These are phyloP conservation scores for Aurinia saxatilis DNA, from an alignment of 345 rosid species.

Conservation along the genomic window DNA sequence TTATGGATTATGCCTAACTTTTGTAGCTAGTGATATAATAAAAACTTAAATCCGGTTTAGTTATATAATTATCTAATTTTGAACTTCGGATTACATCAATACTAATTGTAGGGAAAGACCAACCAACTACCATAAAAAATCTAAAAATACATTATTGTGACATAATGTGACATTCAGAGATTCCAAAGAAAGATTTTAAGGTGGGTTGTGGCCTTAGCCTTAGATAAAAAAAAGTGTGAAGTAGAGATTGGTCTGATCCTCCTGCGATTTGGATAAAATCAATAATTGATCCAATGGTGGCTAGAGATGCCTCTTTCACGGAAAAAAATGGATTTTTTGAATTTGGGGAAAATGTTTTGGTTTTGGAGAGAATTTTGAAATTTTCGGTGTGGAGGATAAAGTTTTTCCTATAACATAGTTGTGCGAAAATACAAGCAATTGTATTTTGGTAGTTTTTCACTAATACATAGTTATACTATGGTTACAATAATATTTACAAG, in stretches of 20 bases:
- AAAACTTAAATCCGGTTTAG: slow-evolving; percentile 15
- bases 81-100: slow-evolving; percentile 1
- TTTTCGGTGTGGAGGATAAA: too few relatives aligned
- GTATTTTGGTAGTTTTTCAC: too few relatives aligned
- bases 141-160: background rate
- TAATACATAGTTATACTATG: too few relatives aligned
- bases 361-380: too few relatives aligned
- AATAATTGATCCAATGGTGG: slow-evolving; percentile 21
- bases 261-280: slow-evolving; percentile 11
- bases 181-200: slow-evolving; percentile 1
- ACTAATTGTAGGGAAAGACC: background rate
- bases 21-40: background rate
- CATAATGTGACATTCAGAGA: too few relatives aligned
- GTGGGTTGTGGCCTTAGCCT: slow-evolving; percentile 15
- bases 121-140: background rate
- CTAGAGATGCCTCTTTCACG: too few relatives aligned
- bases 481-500: too few relatives aligned
- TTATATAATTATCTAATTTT: background rate
- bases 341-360: too few relatives aligned
- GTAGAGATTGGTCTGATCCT: slow-evolving; percentile 2
- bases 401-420: too few relatives aligned
- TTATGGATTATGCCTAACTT: too few relatives aligned
- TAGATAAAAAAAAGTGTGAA: slow-evolving; percentile 2
- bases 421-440: too few relatives aligned
- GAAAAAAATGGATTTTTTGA: too few relatives aligned